Conservation (phyloP, 106 monocot genomes). For the Dendrobium nobile region DNA sequence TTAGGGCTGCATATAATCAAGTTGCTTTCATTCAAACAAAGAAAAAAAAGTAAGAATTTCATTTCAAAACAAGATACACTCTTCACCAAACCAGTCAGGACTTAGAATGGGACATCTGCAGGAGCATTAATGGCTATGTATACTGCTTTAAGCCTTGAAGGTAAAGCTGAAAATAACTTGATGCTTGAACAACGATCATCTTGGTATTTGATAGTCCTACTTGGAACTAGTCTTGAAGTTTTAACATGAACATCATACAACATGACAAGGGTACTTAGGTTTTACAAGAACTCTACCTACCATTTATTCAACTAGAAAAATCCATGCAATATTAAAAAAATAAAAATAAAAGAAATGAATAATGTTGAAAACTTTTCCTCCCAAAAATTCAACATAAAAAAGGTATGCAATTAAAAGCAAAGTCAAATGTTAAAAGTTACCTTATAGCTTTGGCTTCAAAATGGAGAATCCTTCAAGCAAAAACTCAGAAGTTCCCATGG, state of each 20-base stretch:
- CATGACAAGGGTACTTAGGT: not conserved
- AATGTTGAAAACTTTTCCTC: not conserved
- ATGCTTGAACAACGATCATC: not conserved
- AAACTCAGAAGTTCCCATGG: slow-evolving; percentile 3
- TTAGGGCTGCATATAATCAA: no score
- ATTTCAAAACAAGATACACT: no score
- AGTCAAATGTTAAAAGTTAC: not conserved
- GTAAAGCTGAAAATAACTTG: not conserved
- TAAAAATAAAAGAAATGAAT: not conserved
- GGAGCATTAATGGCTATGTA: not conserved
- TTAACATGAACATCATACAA: not conserved
- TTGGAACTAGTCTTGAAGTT: not conserved
- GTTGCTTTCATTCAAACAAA: no score
- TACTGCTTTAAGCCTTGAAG: not conserved
- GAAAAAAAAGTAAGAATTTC: no score
- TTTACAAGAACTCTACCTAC: no score
- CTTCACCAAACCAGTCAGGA: no score
- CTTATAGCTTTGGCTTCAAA: not conserved
- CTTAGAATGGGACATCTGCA: no score
- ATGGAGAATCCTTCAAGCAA: not conserved
- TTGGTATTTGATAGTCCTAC: not conserved
- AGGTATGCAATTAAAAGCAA: not conserved
- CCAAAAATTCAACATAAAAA: not conserved
- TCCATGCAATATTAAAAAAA: not conserved
- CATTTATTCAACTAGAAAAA: not conserved